Percentiles rank a stretch among this genome's conserved stretches.
Evolutionary conservation across 208 protist genomes (phyloP).

Genomic region (Crithidia expoeki): DNA sequence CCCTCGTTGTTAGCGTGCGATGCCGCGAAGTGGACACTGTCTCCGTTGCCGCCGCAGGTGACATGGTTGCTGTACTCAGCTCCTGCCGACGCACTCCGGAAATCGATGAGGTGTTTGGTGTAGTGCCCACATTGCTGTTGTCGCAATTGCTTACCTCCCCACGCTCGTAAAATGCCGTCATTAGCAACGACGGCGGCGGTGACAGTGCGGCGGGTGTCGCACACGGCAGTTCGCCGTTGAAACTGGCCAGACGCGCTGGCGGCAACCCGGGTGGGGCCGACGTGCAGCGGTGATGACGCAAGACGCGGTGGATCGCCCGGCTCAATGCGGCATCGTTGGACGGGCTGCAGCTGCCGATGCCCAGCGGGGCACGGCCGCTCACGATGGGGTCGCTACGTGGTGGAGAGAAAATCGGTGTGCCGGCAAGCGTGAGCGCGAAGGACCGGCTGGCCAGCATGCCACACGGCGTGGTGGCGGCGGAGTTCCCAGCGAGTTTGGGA

Average conservation of each 20-base stretch:
- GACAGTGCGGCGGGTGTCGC: neutral
- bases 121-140: neutral
- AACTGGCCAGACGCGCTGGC: neutral
- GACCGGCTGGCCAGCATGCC: neutral
- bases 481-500: neutral
- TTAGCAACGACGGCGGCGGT: neutral
- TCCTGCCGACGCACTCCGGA: neutral
- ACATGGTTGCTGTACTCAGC: neutral
- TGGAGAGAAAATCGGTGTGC: neutral
- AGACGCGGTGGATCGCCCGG: slow-evolving; percentile 17
- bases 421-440: neutral
- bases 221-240: neutral
- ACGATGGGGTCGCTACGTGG: neutral
- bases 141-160: too few species aligned
- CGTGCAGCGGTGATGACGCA: neutral
- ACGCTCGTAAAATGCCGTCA: too few species aligned
- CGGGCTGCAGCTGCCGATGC: slow-evolving; percentile 3
- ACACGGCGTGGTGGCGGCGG: neutral
- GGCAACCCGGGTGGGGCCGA: neutral
- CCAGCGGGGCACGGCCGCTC: slow-evolving; percentile 1
- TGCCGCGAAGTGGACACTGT: neutral
- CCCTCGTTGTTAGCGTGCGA: neutral
- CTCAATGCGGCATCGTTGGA: slow-evolving; percentile 16
- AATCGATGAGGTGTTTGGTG: neutral
- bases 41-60: neutral